Evolutionary conservation across 2,329 filamentous ascomycete genomes (phyloP).

Genomic region (Didymosphaeria variabile): DNA sequence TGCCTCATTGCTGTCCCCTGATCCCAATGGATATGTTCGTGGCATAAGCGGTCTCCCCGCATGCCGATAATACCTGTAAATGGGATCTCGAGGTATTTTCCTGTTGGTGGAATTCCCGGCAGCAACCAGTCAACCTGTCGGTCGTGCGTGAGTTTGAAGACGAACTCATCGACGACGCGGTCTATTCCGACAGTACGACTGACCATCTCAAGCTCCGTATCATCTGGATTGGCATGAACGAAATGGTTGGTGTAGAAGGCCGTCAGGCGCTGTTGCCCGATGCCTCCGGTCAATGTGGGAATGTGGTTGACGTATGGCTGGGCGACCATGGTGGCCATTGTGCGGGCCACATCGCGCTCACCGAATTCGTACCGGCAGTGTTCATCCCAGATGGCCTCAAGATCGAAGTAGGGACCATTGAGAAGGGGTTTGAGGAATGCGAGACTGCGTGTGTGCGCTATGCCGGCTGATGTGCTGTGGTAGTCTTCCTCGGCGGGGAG

Average conservation of each 20-base stretch:
- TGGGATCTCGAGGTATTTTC: constrained; percentile 61
- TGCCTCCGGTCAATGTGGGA: constrained; percentile 73
- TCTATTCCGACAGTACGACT: constrained; percentile 77
- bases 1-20: constrained; percentile 70
- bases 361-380: constrained; percentile 77
- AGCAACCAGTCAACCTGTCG: constrained; percentile 46
- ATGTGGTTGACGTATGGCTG: constrained; percentile 83
- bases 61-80: constrained; percentile 73
- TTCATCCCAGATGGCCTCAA: constrained; percentile 82
- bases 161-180: constrained; percentile 61
- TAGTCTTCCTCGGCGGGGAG: constrained; percentile 42
- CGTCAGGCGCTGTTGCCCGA: constrained; percentile 70
- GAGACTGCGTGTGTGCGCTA: constrained; percentile 73
- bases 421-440: constrained; percentile 71
- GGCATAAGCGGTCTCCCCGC: constrained; percentile 72
- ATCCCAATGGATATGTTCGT: constrained; percentile 78
- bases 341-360: constrained; percentile 72
- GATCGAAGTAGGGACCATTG: constrained; percentile 73
- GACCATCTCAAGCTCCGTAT: constrained; percentile 73
- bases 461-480: constrained; percentile 62
- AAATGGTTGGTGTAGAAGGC: constrained; percentile 78
- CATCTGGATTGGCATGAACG: constrained; percentile 75
- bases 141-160: constrained; percentile 48
- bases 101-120: constrained; percentile 45
- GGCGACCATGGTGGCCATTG: constrained; percentile 83